A percentile compares a stretch with the other conserved stretches of the same genome.
Conservation (phyloP, 768 basidiomycete genomes). For the Kwoniella dendrophila region DNA sequence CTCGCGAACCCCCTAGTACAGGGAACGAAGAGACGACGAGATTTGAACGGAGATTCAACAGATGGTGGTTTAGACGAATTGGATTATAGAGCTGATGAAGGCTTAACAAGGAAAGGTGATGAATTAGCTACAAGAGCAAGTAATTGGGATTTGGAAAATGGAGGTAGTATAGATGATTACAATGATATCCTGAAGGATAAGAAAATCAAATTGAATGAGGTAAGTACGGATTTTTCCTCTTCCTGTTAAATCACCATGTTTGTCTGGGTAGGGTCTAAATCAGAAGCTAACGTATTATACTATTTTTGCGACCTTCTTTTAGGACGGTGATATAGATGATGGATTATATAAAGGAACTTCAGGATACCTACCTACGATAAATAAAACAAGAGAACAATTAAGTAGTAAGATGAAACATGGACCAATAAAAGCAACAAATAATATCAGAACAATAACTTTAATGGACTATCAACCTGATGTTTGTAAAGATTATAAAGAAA, state of each 20-base stretch:
- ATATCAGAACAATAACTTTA: conserved; percentile 91
- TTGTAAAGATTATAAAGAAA: conserved; percentile 99
- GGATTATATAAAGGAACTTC: conserved; percentile 83
- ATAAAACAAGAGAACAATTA: conserved; percentile 75
- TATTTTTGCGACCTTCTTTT: conserved; percentile 58
- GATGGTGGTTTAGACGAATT: conserved; percentile 58
- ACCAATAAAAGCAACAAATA: conserved; percentile 71
- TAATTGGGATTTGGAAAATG: conserved; percentile 76
- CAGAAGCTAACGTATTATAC: conserved; percentile 4
- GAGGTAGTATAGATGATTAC: no score
- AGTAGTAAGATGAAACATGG: conserved; percentile 79
- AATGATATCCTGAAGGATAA: conserved; percentile 75
- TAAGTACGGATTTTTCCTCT: conserved; percentile 19
- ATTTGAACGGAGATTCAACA: conserved; percentile 61
- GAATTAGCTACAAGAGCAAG: conserved; percentile 71
- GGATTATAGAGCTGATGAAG: conserved; percentile 62
- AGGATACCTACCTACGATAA: conserved; percentile 76
- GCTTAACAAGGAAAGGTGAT: conserved; percentile 62
- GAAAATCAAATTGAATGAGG: conserved; percentile 64
- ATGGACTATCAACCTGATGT: conserved; percentile 98
- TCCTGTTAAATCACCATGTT: not conserved
- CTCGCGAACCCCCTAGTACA: conserved; percentile 73
- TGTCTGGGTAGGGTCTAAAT: no score
- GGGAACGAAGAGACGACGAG: conserved; percentile 68
- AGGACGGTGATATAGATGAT: conserved; percentile 70